A percentile compares a stretch with the other conserved stretches of the same genome.
Conservation (phyloP, 441 rosid species). For the Syzygium syzygioides region DNA sequence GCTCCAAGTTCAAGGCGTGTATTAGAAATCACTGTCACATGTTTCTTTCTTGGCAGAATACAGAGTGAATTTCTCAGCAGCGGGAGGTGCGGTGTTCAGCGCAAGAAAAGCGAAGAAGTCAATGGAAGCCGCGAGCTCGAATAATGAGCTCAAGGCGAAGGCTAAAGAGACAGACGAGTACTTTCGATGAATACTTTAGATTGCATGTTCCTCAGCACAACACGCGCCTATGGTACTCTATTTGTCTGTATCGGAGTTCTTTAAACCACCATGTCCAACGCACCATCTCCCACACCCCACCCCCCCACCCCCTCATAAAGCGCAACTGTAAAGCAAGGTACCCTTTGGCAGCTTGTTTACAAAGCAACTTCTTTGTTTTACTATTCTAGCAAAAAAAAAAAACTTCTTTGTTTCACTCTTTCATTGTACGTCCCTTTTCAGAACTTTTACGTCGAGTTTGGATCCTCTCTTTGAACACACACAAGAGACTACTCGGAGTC, state of each 20-base stretch:
- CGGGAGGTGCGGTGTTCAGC: rapidly evolving
- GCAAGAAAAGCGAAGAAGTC: not conserved
- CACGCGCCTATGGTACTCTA: not conserved
- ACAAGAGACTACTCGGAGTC: not conserved
- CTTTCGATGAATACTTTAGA: not conserved
- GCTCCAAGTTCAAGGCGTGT: too few species aligned
- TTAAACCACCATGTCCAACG: not conserved
- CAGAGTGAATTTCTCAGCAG: not conserved
- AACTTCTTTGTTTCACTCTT: not conserved
- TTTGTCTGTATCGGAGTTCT: not conserved
- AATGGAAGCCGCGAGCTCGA: not conserved
- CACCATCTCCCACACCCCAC: not conserved
- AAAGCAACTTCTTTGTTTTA: not conserved
- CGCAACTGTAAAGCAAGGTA: not conserved
- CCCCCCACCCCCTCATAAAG: too few species aligned
- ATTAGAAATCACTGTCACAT: too few species aligned
- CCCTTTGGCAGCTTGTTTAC: not conserved
- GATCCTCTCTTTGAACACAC: not conserved
- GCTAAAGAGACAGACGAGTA: rapidly evolving
- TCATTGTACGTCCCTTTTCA: not conserved
- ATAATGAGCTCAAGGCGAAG: not conserved
- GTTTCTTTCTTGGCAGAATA: not conserved
- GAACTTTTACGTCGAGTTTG: not conserved
- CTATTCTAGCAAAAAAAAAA: too few species aligned
- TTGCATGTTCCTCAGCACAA: not conserved